Evolutionary conservation across 164 flowering plant genomes (phyloP).

Genomic region (Platanus orientalis): DNA sequence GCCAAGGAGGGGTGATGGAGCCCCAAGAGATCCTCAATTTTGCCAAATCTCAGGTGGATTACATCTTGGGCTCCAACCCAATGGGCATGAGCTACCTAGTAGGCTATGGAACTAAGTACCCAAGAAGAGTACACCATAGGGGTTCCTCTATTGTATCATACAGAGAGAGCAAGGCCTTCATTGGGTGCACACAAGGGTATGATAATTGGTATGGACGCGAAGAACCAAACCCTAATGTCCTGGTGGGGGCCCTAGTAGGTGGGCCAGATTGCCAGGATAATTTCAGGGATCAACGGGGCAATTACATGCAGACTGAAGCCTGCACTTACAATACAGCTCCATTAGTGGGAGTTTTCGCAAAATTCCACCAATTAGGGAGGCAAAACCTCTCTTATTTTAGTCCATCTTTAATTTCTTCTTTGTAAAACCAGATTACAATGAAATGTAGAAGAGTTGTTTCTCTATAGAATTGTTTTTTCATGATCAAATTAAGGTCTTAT

Average conservation of each 20-base stretch:
- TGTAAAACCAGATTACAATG: slow-evolving; percentile 7
- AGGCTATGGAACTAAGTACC: slow-evolving; percentile 69
- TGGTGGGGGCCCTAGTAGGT: slow-evolving; percentile 87
- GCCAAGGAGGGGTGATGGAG: slow-evolving; percentile 36
- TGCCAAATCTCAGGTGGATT: slow-evolving; percentile 77
- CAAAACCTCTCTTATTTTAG: slow-evolving; percentile 5
- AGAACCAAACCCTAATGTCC: slow-evolving; percentile 67
- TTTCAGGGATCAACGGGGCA: slow-evolving; percentile 61
- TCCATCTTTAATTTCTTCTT: slow-evolving; percentile 16
- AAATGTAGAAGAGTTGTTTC: too few species aligned
- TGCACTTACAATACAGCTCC: slow-evolving; percentile 98
- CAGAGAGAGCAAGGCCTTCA: slow-evolving; percentile 62
- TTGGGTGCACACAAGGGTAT: slow-evolving; percentile 97
- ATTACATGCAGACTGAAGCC: slow-evolving; percentile 94
- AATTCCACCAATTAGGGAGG: slow-evolving; percentile 33
- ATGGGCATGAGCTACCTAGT: slow-evolving; percentile 78
- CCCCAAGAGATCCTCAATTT: slow-evolving; percentile 47
- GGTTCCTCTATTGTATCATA: slow-evolving; percentile 79
- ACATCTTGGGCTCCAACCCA: slow-evolving; percentile 86
- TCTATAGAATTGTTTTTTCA: not conserved
- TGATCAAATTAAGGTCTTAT: not conserved
- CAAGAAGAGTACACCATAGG: slow-evolving; percentile 83
- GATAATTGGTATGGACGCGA: slow-evolving; percentile 73
- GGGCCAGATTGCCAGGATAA: slow-evolving; percentile 74
- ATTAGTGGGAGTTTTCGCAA: slow-evolving; percentile 82